A percentile compares a stretch with the other conserved stretches of the same genome.
phyloP scores from a whole-genome alignment of 1,284 basidiomycete genomes.

The Ceratobasidium theobromae region DNA sequence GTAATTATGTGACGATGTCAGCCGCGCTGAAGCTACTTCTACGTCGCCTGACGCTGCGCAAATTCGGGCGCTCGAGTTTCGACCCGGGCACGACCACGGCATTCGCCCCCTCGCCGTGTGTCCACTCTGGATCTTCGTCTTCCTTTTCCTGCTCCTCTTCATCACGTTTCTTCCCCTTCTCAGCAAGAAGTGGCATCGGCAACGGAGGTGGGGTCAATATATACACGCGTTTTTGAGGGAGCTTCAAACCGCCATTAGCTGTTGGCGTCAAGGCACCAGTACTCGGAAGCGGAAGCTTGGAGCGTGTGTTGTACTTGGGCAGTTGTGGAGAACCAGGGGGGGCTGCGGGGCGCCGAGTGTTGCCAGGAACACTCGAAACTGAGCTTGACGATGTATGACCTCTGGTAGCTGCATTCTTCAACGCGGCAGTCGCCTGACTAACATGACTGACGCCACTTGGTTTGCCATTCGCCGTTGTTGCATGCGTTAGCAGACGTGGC shows the following conservation, averaged over 20 bases:
- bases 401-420: background rate
- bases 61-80: conserved; percentile 67
- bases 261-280: conserved; percentile 43
- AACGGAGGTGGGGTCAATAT: conserved; percentile 26
- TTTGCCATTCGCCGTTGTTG: background rate
- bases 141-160: conserved; percentile 36
- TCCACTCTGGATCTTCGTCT: conserved; percentile 57
- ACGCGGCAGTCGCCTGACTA: background rate
- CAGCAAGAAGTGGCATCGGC: conserved; percentile 17
- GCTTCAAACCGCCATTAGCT: conserved; percentile 54
- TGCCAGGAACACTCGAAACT: conserved; percentile 16
- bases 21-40: conserved; percentile 81
- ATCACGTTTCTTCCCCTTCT: conserved; percentile 6
- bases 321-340: conserved; percentile 21
- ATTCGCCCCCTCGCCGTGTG: conserved; percentile 58
- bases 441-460: conserved; percentile 5
- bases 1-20: conserved; percentile 67
- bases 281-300: conserved; percentile 18
- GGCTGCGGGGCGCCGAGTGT: background rate
- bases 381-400: background rate
- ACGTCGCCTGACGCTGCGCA: conserved; percentile 67
- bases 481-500: conserved; percentile 9
- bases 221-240: conserved; percentile 26
- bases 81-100: conserved; percentile 66
- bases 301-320: conserved; percentile 24